Evolutionary conservation across 768 basidiomycete species (phyloP), one percentile per base, ranked within the genome.

Genomic region (Suillus subluteus): DNA sequence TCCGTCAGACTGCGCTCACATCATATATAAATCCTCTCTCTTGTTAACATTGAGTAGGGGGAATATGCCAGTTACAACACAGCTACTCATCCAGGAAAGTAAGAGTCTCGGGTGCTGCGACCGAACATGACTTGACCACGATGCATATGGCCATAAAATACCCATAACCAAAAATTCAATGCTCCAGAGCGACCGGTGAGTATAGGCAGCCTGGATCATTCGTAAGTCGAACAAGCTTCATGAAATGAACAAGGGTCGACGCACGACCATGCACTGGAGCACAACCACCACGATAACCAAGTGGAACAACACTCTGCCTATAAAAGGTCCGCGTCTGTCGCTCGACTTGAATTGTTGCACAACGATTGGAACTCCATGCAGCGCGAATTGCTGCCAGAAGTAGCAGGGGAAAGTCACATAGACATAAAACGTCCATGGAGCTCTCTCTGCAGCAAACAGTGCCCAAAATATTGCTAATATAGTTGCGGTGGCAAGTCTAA

Each of bases 331-430:
- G 18, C 26, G 59, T 21, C 30, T 43, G 18, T 32, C 41, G 3
- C 4, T 43, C 26, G 18, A 61, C 18, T 61, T 61, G 9, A 61
- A 58, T 64, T 41, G 58, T 15, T 46, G 64, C 35, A 68, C 32
- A 26, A 74, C 26, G 38, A 65, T 58, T 4, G 75, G 72, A 35
- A 61, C 30, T n/a, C 76, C 78, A 44, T 62, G 68, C n/a, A 71
- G n/a, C 44, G 8, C 71, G 46, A 88, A 86, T 63, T 84, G 86
- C 40, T 82, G 81, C 91, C 91, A 93, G 75, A 95, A 95, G 77
- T 87, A 94, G 40, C 85, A 83, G 0, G 94, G 92, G 68, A 94
- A 94, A 5, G 83, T 73, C 43, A 88, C 82, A 72, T 96, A 96
- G 50, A 92, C 65, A 72, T 91, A 94, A 71, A 92, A 91, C 4